Base-by-base conservation (phyloP, 2,329 filamentous ascomycete genomes). In the Claviceps sorghi region DNA sequence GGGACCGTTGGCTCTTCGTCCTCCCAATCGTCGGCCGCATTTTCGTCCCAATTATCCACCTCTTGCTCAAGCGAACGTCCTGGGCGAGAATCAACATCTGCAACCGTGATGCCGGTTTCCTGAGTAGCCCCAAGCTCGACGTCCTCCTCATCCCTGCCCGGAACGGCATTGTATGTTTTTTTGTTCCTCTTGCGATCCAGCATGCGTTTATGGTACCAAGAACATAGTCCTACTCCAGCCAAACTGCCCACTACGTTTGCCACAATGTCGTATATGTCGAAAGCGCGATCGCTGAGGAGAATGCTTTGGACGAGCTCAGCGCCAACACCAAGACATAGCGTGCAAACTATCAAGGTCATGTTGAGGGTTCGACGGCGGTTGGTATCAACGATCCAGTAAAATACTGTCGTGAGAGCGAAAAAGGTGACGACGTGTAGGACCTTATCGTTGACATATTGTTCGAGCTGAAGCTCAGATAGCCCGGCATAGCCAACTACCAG, bases 331-430 rank as follows among this genome's bases (percentile, higher is more conserved):
- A 90, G 75, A 26, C 67, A 70, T 43, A 84, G 69, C 6, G 90
- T 94, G 71, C 88, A 94, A 55, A 88, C 75, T 22, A 88, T 66
- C 29, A 96, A 72, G 15, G 90, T 95, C 58, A 95, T 72, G 68
- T 98, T 85, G 48, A 95, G 73, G 21, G 82, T 84, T 59, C 91
- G 86, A 50, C 91, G 83, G 56, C 93, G 86, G 57, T 83, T 85
- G 50, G 89, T 94, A 67, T 98, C 93, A 61, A 96, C 71, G 64
- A 96, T 86, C 89, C 93, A 98, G 79, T 98, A 98, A 76, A 97
- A 97, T 59, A 79, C 72, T 58, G 86, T 69, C 17, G 91, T 95
- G 51, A 98, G 78, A 58, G 88, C 65, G 75, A 97, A 95, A 74
- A 98, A 97, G 61, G 86, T 90, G 54, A 89, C 56, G 60, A 86